These are phyloP conservation scores for Brassica nigra DNA, from an alignment of 345 rosid species.

Conservation along the genomic window DNA sequence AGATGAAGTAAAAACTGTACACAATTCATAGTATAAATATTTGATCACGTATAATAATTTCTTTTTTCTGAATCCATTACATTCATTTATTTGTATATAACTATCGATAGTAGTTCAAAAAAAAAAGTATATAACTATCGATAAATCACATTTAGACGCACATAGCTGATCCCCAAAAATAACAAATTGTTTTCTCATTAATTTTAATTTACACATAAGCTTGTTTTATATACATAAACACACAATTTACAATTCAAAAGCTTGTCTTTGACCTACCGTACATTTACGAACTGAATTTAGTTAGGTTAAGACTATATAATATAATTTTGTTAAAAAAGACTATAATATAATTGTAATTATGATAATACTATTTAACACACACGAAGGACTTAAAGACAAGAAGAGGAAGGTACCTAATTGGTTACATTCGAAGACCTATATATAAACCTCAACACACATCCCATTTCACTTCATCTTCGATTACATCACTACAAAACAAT, in stretches of 20 bases:
- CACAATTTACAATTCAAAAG: background rate
- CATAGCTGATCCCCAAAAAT: background rate
- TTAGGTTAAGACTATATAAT: background rate
- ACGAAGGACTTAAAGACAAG: background rate
- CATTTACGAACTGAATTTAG: background rate
- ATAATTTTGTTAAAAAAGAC: background rate
- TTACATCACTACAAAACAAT: background rate
- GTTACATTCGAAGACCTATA: background rate
- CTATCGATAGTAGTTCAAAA: background rate
- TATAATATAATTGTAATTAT: background rate
- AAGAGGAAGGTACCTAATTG: background rate
- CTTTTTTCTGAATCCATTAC: background rate
- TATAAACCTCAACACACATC: background rate
- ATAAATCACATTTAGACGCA: background rate
- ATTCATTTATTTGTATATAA: background rate
- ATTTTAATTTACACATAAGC: background rate
- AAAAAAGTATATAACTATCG: background rate
- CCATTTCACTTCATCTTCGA: conserved; percentile 1
- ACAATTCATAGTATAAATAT: background rate
- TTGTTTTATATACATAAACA: background rate
- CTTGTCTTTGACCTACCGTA: background rate
- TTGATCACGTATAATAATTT: background rate
- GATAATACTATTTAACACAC: background rate
- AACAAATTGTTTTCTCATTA: background rate
- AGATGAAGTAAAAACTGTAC: background rate